Base-by-base conservation (phyloP, 2,329 filamentous ascomycete species). In the Domatiomyces catenatus region DNA sequence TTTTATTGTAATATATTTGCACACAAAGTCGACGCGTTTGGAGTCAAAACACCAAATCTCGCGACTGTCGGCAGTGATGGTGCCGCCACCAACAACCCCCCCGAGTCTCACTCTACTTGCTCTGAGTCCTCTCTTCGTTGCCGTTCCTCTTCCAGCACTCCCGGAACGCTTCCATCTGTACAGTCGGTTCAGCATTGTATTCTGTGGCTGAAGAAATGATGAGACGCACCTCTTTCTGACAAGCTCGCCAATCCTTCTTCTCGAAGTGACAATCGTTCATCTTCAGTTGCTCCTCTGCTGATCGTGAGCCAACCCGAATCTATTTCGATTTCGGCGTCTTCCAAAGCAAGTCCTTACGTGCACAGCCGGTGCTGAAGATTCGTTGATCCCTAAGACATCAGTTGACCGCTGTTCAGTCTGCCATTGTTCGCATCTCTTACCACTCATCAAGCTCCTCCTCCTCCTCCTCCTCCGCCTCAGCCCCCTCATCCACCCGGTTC, bases 201-300 rank as follows among this genome's bases (percentile, higher is more conserved):
- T 24, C 22, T 24, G 22, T 22, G 42, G 15, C 47, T 18, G 26
- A 43, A 18, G 17, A 48, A 48, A 39, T 26, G n/a, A 47, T 17
- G 10, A 12, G 20, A 70, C 84, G 72, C 66, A 94, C 90, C 79
- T 96, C 90, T 58, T 80, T 75, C 63, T 84, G 84, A 69, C 92
- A 98, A 52, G 76, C 75, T 59, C 92, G 76, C 90, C 92, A 98
- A 65, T 98, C 92, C 66, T 89, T 94, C 75, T 89, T 94, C 50
- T 90, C 87, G 63, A 80, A 94, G 67, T 93, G 94, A 69, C 92
- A 98, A 66, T 96, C 86, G 36, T 88, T 95, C 81, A 98, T 77
- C 63, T 81, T 89, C 49, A 77, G 72, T 63, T 96, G 94, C 64
- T 96, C 90, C 19, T 79, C 90, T 95, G 58, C 45, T 19, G 28